Evolutionary conservation across 257 asterid species (phyloP).

Genomic region (Nicotiana attenuata): DNA sequence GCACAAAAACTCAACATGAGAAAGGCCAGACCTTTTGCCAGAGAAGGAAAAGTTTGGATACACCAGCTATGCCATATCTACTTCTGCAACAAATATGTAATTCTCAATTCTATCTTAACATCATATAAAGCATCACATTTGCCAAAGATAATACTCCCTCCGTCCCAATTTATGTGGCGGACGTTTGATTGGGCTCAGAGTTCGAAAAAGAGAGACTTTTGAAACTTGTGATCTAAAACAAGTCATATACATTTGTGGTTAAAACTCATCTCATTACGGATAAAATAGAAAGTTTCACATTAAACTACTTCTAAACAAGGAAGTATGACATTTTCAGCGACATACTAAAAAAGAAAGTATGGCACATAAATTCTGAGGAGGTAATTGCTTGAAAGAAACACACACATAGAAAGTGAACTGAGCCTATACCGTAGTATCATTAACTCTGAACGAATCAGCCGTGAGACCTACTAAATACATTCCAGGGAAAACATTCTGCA

Average conservation of each 20-base stretch:
- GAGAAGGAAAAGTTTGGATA: constrained; percentile 4
- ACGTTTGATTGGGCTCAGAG: too few relatives aligned
- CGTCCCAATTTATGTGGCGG: too few relatives aligned
- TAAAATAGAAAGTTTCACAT: too few relatives aligned
- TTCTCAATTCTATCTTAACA: neutral
- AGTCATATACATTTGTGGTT: too few relatives aligned
- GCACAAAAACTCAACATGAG: neutral
- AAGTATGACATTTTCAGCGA: too few relatives aligned
- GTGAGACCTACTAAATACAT: constrained; percentile 62
- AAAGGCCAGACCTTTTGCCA: constrained; percentile 14
- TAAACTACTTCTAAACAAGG: too few relatives aligned
- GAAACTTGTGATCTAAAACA: too few relatives aligned
- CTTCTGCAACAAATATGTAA: constrained; percentile 21
- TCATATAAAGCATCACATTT: neutral
- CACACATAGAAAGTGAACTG: neutral
- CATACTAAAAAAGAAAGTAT: too few relatives aligned
- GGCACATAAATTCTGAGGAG: too few relatives aligned
- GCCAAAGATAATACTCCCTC: neutral
- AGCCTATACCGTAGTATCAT: constrained; percentile 46
- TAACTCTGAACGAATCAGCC: constrained; percentile 47
- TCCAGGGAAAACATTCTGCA: constrained; percentile 69
- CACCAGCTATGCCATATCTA: constrained; percentile 19
- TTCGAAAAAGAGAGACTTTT: too few relatives aligned
- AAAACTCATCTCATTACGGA: too few relatives aligned
- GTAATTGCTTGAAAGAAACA: neutral